These are phyloP conservation scores for Fraxinus sp. DNA, from an alignment of 305 asterid species.

Conservation along the genomic window DNA sequence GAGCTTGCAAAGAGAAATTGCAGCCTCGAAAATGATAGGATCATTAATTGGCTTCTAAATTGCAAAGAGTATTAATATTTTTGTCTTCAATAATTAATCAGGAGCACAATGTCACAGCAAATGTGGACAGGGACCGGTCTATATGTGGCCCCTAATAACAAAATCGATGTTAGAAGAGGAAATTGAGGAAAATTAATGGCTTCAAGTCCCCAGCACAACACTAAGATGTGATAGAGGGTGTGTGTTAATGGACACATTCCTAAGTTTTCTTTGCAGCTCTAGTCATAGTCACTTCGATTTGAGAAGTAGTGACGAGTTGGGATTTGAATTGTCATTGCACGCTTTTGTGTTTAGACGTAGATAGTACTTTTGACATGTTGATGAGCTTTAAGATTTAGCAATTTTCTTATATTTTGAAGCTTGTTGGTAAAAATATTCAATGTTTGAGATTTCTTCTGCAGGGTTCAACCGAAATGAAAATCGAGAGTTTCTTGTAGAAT, in stretches of 20 bases:
- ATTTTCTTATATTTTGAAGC: neutral
- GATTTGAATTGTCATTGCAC: neutral
- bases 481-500: too few species aligned
- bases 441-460: too few species aligned
- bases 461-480: too few species aligned
- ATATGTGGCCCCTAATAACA: neutral
- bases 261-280: neutral
- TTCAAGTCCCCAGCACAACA: neutral
- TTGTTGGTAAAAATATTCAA: neutral
- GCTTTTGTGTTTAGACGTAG: neutral
- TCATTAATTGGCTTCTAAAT: neutral
- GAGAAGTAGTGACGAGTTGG: neutral
- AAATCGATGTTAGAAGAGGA: neutral
- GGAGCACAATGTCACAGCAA: neutral
- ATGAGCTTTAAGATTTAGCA: neutral
- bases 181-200: neutral
- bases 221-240: too few species aligned
- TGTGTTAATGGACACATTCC: neutral
- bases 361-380: neutral
- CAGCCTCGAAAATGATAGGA: neutral
- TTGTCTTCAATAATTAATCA: neutral
- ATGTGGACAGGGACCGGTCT: neutral
- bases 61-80: neutral
- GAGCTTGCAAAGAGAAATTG: neutral
- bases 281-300: neutral